Evolutionary conservation across 495 filamentous ascomycete genomes (phyloP), one percentile per base, ranked within the genome.

Genomic region (Neurospora tetrasperma): DNA sequence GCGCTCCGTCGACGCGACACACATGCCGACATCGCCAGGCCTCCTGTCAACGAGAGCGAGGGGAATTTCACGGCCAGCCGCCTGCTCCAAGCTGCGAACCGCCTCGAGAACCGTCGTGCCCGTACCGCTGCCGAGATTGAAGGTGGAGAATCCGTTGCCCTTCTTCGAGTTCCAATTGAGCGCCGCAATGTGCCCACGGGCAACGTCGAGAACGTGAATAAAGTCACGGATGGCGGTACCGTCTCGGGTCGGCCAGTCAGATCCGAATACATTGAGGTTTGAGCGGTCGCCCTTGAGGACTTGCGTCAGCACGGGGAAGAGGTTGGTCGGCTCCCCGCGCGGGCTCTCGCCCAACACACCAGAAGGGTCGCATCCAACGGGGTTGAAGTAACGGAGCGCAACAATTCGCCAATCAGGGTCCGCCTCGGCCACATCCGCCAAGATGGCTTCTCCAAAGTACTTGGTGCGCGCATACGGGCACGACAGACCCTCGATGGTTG

Each of bases 201-300:
- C 91, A 23, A 93, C 84, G 78, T 93, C 91, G n/a, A 82, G 79
- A 42, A 86, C 84, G 73, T 86, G 84, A 71, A 90, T 90, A 83
- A 90, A 93, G 80, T 93, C 91, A 68, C 91, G 88, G 76, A 93
- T 90, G 73, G 92, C 91, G 41, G 91, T 94, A 62, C 90, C 90
- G 74, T 92, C 90, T 70, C 85, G 84, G 2, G 89, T 90, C 44
- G 88, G 83, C 86, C 88, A 91, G 72, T 91, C 87, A 4, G 84
- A 84, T 70, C 89, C 89, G 71, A 89, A 91, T 75, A 91, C 86
- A 54, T 86, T 81, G 38, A 91, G 79, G 40, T 83, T 83, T 0
- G 82, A 75, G 72, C 85, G 85, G 41, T 83, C 79, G 9, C 89
- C 89, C 0, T 85, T 86, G 76, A 90, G 83, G 12, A 90, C 89